Conservation (phyloP, 495 filamentous ascomycete species). For the Hamigera avellanea region DNA sequence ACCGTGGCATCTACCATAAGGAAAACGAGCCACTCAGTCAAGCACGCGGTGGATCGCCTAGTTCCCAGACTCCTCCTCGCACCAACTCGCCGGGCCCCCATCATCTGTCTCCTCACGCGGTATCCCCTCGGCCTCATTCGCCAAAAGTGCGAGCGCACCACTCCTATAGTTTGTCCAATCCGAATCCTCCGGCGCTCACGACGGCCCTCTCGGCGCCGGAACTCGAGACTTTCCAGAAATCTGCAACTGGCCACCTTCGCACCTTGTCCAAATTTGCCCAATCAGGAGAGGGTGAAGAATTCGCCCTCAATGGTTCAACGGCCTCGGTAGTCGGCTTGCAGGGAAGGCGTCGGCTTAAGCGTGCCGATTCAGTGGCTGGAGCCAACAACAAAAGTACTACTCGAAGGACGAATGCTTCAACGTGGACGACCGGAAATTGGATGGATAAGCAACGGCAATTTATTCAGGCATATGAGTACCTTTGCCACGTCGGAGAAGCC, state of each 20-base stretch:
- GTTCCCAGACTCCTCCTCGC: slow-evolving; percentile 18
- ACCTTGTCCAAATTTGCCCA: slow-evolving; percentile 81
- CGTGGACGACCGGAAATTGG: slow-evolving; percentile 86
- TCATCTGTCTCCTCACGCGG: slow-evolving; percentile 15
- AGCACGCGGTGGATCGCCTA: background rate
- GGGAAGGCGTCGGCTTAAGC: slow-evolving; percentile 72
- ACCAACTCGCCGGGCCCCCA: slow-evolving; percentile 16
- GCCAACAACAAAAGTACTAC: slow-evolving; percentile 28
- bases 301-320: slow-evolving; percentile 58
- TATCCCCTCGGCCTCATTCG: slow-evolving; percentile 21
- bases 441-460: slow-evolving; percentile 98
- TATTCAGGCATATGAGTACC: slow-evolving; percentile 94
- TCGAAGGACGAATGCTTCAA: slow-evolving; percentile 40
- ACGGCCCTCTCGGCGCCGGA: slow-evolving; percentile 54
- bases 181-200: slow-evolving; percentile 28
- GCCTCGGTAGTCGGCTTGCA: slow-evolving; percentile 81
- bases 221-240: slow-evolving; percentile 65
- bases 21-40: slow-evolving; percentile 22
- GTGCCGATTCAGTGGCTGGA: slow-evolving; percentile 48
- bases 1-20: slow-evolving; percentile 15
- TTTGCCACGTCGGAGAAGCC: slow-evolving; percentile 98
- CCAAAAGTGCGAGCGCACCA: slow-evolving; percentile 30
- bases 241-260: slow-evolving; percentile 77
- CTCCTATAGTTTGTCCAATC: slow-evolving; percentile 29
- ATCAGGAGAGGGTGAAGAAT: slow-evolving; percentile 61